phyloP scores from a whole-genome alignment of 768 basidiomycete species.

The Suillus brevipes region DNA sequence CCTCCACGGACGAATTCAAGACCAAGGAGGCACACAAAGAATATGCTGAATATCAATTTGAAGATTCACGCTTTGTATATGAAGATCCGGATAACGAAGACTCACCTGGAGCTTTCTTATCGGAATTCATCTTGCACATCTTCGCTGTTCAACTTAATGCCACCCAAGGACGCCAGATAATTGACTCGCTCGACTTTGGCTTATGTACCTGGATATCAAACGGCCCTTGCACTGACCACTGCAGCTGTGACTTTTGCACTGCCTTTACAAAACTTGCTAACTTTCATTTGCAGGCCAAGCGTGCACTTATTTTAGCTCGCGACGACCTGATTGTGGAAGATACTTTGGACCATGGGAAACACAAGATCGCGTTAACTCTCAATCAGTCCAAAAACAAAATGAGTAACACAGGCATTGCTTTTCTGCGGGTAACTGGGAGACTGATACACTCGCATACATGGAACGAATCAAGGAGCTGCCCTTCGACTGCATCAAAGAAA shows the following conservation, averaged over 20 bases:
- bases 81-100: background rate
- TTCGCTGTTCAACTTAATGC: background rate
- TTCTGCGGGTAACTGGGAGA: background rate
- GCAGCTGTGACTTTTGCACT: background rate
- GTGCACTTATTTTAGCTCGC: background rate
- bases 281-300: background rate
- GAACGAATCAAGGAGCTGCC: background rate
- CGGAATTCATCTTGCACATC: background rate
- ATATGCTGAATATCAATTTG: background rate
- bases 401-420: background rate
- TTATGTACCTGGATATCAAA: background rate
- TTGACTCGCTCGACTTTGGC: background rate
- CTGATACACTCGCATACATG: background rate
- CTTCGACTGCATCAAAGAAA: background rate
- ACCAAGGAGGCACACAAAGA: background rate
- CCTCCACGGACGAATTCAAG: background rate
- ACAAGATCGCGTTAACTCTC: background rate
- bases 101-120: constrained; percentile 2
- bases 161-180: background rate
- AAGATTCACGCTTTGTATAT: background rate
- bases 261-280: background rate
- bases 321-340: background rate
- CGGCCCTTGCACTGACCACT: background rate
- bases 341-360: background rate
- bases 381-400: background rate